phyloP scores from a whole-genome alignment of 495 filamentous ascomycete genomes.

The Trichoderma asperelloides region DNA sequence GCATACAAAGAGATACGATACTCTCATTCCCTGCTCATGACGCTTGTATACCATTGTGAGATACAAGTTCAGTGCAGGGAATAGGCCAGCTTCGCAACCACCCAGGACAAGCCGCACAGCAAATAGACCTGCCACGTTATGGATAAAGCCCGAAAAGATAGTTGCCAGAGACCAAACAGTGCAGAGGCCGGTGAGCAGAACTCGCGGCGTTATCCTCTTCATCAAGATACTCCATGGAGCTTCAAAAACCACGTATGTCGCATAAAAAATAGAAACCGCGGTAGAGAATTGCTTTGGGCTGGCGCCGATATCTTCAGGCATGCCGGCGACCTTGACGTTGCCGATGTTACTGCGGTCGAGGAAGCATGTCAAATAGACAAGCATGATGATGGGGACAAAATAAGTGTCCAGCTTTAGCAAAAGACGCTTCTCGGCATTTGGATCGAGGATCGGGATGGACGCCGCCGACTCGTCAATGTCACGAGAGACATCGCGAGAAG shows the following conservation, averaged over 20 bases:
- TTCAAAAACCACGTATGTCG: slow-evolving; percentile 72
- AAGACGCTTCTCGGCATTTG: neutral
- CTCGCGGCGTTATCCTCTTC: slow-evolving; percentile 51
- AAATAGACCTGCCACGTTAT: slow-evolving; percentile 38
- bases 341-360: slow-evolving; percentile 48
- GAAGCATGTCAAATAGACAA: slow-evolving; percentile 31
- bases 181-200: slow-evolving; percentile 54
- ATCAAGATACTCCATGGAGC: slow-evolving; percentile 70
- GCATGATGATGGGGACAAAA: slow-evolving; percentile 8
- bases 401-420: slow-evolving; percentile 9
- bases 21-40: slow-evolving; percentile 36
- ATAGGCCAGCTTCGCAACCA: slow-evolving; percentile 53
- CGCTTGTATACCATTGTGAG: slow-evolving; percentile 68
- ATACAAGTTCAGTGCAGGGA: slow-evolving; percentile 75
- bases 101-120: slow-evolving; percentile 48
- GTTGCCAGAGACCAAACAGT: slow-evolving; percentile 46
- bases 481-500: neutral
- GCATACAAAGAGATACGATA: slow-evolving; percentile 75
- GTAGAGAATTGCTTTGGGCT: slow-evolving; percentile 51
- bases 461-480: neutral
- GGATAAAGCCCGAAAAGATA: slow-evolving; percentile 43
- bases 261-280: slow-evolving; percentile 68
- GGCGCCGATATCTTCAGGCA: slow-evolving; percentile 41
- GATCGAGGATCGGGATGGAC: slow-evolving; percentile 1
- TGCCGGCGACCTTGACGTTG: slow-evolving; percentile 37